Evolutionary conservation across 208 protist species (phyloP).

Genomic region (Leishmania braziliensis): DNA sequence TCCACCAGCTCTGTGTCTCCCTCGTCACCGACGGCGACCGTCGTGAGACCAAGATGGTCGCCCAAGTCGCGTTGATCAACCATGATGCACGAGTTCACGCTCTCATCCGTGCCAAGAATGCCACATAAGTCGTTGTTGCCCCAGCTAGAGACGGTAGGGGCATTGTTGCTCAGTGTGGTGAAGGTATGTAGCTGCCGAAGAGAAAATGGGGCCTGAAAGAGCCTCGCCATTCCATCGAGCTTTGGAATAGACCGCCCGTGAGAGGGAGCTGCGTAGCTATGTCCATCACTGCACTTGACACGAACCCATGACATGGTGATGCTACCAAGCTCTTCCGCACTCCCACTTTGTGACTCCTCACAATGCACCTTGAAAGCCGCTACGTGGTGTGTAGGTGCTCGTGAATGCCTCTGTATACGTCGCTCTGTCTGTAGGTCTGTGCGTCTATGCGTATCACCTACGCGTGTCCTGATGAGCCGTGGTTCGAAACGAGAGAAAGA

Average conservation of each 20-base stretch:
- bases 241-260: constrained; percentile 37
- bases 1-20: constrained; percentile 17
- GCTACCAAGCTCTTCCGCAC: not conserved
- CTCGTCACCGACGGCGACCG: constrained; percentile 50
- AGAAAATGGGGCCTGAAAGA: constrained; percentile 36
- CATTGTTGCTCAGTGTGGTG: not conserved
- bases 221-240: constrained; percentile 52
- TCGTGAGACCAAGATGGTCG: constrained; percentile 58
- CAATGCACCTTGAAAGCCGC: not conserved
- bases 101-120: constrained; percentile 1
- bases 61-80: constrained; percentile 53
- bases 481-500: not conserved
- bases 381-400: not conserved
- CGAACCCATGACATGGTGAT: constrained; percentile 66
- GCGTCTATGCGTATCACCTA: not conserved
- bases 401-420: not conserved
- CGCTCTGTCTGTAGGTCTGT: not conserved
- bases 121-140: not conserved
- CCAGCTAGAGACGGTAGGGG: constrained; percentile 2
- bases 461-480: not conserved
- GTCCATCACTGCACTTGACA: constrained; percentile 48
- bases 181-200: constrained; percentile 38
- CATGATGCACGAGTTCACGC: constrained; percentile 40
- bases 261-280: constrained; percentile 61
- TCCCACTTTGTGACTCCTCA: not conserved